phyloP scores from a whole-genome alignment of 805 yeast genomes.

The Starmerella bombi region DNA sequence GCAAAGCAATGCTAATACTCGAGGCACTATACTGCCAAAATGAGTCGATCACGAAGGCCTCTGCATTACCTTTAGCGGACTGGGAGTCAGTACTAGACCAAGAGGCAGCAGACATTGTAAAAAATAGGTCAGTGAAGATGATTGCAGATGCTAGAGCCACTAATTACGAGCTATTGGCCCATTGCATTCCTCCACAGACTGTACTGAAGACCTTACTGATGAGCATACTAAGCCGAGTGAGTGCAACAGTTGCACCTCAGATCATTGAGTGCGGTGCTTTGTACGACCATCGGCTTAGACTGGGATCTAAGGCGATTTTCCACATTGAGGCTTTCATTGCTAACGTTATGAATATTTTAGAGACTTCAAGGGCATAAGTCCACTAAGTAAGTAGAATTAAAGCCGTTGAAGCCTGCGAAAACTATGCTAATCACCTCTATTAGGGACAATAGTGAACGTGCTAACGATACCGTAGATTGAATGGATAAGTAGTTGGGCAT shows the following conservation, averaged over 20 bases:
- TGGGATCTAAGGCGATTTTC: constrained; percentile 81
- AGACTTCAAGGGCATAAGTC: constrained; percentile 22
- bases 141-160: constrained; percentile 44
- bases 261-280: constrained; percentile 46
- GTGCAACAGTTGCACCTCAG: constrained; percentile 21
- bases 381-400: too few relatives aligned
- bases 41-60: constrained; percentile 24
- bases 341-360: constrained; percentile 66
- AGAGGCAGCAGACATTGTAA: constrained; percentile 46
- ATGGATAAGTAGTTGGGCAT: too few relatives aligned
- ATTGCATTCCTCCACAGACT: constrained; percentile 82
- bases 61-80: constrained; percentile 59
- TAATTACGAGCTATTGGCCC: constrained; percentile 74
- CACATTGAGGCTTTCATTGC: constrained; percentile 93
- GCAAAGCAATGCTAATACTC: constrained; percentile 62
- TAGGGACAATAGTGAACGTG: too few relatives aligned
- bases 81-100: constrained; percentile 74
- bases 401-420: too few relatives aligned
- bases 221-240: constrained; percentile 25
- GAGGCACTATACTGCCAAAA: constrained; percentile 51
- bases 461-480: too few relatives aligned
- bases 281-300: constrained; percentile 67
- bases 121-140: constrained; percentile 45
- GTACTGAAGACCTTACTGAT: constrained; percentile 49
- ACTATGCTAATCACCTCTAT: too few relatives aligned